Evolutionary conservation across 495 filamentous ascomycete species (phyloP), one percentile per base, ranked within the genome.

Genomic region (Talaromyces nanjingensis): DNA sequence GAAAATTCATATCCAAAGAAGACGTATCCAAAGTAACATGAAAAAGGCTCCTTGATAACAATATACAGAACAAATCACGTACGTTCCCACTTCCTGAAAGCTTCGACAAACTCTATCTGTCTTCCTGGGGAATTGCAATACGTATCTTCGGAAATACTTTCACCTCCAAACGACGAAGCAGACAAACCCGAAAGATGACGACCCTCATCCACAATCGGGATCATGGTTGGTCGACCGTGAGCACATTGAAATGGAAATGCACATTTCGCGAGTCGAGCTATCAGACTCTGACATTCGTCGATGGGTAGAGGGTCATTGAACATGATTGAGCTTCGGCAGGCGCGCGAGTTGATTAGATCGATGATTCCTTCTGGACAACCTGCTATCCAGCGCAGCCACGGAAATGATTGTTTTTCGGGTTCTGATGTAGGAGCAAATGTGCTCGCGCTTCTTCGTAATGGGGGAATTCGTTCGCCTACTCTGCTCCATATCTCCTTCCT

Each of bases 291-390:
- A 70, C 92, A 97, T 69, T 97, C 85, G 7, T 82, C 80, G 1
- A 77, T 62, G 1, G 77, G 81, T 53, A 98, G 71, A 9, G 72
- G 73, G 68, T 98, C 94, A 67, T 97, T 97, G 77, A 98, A 98
- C 94, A 98, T 98, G 73, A 98, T 90, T 6, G 94, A 91, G 47
- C 85, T 92, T 39, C 94, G 81, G 73, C 94, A 98, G 8, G 94
- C 90, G 45, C 92, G 85, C 5, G 91, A 96, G 67, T 96, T 93
- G 25, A 98, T 78, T 75, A 97, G 77, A 59, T 97, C 92, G 45
- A 96, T 59, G n/a, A 98, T 86, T 0, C 88, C 87, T 59, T 84
- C 77, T 0, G 92, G 92, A 67, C 91, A 93, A 42, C 78, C 79
- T 33, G 84, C 79, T 53, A 91, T 84, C 14, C 77, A 77, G 22